Base-by-base conservation (phyloP, 2,329 filamentous ascomycete species). In the Herpotrichia juniperi region DNA sequence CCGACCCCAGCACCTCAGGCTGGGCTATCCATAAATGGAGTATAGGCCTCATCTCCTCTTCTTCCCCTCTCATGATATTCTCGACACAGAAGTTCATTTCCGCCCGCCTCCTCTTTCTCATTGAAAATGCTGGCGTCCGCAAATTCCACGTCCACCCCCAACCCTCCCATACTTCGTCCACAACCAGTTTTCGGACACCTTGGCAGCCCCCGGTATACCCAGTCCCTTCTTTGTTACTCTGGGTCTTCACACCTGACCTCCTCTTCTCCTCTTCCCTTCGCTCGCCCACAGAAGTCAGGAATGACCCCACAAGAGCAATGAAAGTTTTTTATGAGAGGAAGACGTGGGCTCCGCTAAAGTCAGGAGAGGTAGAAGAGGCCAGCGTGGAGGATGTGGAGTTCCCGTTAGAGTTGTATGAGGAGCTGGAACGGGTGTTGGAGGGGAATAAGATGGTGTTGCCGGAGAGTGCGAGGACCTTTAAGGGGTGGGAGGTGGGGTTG, bases 401-500 rank as follows among this genome's bases (percentile, higher is more conserved):
- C 26, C 84, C 86, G 0, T 56, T 54, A 1, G 72, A 77, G 4
- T 77, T 83, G 4, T 82, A 87, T 24, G 51, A 67, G 4, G 73
- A 74, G 25, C 69, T 87, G 6, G 59, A 69, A 1, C 55, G 62
- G 5, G 73, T 69, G 9, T 72, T 91, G 22, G 65, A 74, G 10
- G 64, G 63, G 7, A 86, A 81, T 57, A 83, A 79, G 30, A 35
- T 55, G 2, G 64, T 85, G 14, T 66, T 91, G 8, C 87, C 88
- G 1, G 66, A 59, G 0, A 75, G 75, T 8, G 83, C 87, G 53
- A 78, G 84, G 50, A 74, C 62, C 24, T 88, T 89, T 58, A 79
- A 83, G 64, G 82, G 81, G n/a, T 91, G 87, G 87, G 79, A 80
- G 22, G 85, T 91, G 4, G 87, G 86, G 1, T 67, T 91, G 16